phyloP scores from a whole-genome alignment of 225 moss, liverwort and hornwort genomes.

The Sphagnum tenellum region DNA sequence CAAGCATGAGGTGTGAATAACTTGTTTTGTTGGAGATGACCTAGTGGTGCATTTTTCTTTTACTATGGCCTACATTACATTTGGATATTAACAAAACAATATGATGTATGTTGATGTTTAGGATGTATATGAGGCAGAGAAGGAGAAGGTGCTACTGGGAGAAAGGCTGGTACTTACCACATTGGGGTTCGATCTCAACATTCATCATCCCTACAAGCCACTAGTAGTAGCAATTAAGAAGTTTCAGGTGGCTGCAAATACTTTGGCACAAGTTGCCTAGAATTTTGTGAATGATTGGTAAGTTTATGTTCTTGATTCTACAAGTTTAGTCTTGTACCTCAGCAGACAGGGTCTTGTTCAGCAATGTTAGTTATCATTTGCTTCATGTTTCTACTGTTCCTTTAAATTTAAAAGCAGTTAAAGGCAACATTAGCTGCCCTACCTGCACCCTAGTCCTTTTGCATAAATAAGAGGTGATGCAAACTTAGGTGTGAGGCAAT shows the following conservation, averaged over 20 bases:
- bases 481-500: background rate
- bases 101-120: conserved; percentile 9
- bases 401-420: conserved; percentile 1
- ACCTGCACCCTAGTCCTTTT: too few relatives aligned
- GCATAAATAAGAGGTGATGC: too few relatives aligned
- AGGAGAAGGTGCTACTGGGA: conserved; percentile 70
- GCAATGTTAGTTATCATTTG: conserved; percentile 1
- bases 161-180: conserved; percentile 79
- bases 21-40: too few relatives aligned
- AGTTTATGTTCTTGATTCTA: conserved; percentile 10
- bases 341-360: background rate
- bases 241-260: conserved; percentile 78
- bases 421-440: background rate
- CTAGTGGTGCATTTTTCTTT: too few relatives aligned
- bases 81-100: too few relatives aligned
- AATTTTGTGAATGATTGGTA: conserved; percentile 98
- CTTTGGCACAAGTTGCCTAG: conserved; percentile 89
- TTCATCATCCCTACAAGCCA: conserved; percentile 91
- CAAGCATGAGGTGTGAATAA: too few relatives aligned
- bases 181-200: conserved; percentile 79
- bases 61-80: too few relatives aligned
- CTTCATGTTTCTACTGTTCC: conserved; percentile 2
- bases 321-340: background rate
- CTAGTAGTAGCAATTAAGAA: conserved; percentile 80
- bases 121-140: conserved; percentile 74